phyloP scores from a whole-genome alignment of 371 early-diverging fungal genomes.

The Mucor velutinosus region DNA sequence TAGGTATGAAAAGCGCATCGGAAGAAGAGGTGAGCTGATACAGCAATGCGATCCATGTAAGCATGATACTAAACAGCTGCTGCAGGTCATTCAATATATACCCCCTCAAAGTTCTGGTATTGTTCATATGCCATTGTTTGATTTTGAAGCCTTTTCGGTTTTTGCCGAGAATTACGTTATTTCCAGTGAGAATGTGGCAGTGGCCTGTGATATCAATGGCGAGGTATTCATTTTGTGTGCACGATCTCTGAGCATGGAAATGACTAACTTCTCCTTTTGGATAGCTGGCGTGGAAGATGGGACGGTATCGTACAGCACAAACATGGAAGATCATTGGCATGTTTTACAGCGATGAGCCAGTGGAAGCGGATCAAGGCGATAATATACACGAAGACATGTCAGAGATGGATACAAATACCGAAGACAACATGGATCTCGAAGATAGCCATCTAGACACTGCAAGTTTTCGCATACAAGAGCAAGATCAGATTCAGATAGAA shows the following conservation, averaged over 20 bases:
- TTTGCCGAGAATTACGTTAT: constrained; percentile 13
- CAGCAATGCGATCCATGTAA: neutral
- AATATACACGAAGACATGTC: neutral
- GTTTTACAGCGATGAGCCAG: constrained; percentile 51
- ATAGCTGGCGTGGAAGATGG: constrained; percentile 66
- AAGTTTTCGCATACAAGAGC: neutral
- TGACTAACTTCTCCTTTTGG: neutral
- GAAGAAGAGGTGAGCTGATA: constrained; percentile 33
- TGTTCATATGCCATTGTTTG: constrained; percentile 67
- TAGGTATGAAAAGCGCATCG: constrained; percentile 12
- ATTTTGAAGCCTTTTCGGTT: constrained; percentile 38
- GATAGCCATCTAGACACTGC: neutral
- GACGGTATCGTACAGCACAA: constrained; percentile 70
- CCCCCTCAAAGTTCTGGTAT: constrained; percentile 65
- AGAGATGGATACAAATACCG: neutral
- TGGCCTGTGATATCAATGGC: constrained; percentile 70
- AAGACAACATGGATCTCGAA: neutral
- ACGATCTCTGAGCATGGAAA: neutral
- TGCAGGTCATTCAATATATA: constrained; percentile 39
- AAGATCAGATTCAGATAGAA: neutral
- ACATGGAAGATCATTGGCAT: constrained; percentile 81
- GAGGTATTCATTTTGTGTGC: constrained; percentile 38
- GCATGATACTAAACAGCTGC: neutral
- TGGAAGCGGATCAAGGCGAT: constrained; percentile 9
- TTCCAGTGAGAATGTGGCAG: constrained; percentile 47